Conservation (phyloP, 2,329 filamentous ascomycete genomes). For the Sarocladium kiliense region DNA sequence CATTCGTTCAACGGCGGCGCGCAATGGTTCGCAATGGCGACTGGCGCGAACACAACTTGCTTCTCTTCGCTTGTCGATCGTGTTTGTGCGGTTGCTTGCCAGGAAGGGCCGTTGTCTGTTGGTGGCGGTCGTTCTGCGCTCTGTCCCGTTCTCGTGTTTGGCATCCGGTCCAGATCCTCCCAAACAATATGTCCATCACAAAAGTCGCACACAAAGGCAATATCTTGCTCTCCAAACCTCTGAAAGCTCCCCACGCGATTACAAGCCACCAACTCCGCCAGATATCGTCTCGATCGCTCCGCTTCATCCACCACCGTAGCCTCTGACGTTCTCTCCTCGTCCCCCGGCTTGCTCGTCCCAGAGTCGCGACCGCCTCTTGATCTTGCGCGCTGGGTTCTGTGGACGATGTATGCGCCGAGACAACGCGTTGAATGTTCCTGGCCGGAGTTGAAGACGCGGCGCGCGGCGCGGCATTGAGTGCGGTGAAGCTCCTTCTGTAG, state of each 20-base stretch:
- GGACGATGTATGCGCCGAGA: slow-evolving; percentile 51
- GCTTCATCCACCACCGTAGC: slow-evolving; percentile 18
- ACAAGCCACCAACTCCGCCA: slow-evolving; percentile 47
- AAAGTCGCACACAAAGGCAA: slow-evolving; percentile 56
- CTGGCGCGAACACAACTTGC: slow-evolving; percentile 49
- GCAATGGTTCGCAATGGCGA: slow-evolving; percentile 54
- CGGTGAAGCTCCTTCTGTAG: slow-evolving; percentile 49
- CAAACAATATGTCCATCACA: slow-evolving; percentile 57
- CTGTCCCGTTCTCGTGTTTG: slow-evolving; percentile 35
- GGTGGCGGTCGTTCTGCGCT: slow-evolving; percentile 17
- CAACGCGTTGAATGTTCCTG: slow-evolving; percentile 44
- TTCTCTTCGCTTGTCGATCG: slow-evolving; percentile 38
- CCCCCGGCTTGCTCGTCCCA: background rate
- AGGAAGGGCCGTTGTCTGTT: slow-evolving; percentile 23
- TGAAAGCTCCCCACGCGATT: slow-evolving; percentile 51
- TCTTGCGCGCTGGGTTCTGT: slow-evolving; percentile 41
- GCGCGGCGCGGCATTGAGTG: slow-evolving; percentile 51
- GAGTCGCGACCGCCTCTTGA: slow-evolving; percentile 9
- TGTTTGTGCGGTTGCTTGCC: slow-evolving; percentile 45
- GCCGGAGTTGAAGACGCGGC: slow-evolving; percentile 49
- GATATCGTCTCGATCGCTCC: slow-evolving; percentile 31
- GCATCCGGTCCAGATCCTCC: slow-evolving; percentile 50
- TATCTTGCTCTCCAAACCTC: slow-evolving; percentile 47
- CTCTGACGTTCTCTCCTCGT: background rate
- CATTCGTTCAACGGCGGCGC: slow-evolving; percentile 45